Conservation (phyloP, 495 filamentous ascomycete genomes). For the Pseudomonodictys pantanalensis region DNA sequence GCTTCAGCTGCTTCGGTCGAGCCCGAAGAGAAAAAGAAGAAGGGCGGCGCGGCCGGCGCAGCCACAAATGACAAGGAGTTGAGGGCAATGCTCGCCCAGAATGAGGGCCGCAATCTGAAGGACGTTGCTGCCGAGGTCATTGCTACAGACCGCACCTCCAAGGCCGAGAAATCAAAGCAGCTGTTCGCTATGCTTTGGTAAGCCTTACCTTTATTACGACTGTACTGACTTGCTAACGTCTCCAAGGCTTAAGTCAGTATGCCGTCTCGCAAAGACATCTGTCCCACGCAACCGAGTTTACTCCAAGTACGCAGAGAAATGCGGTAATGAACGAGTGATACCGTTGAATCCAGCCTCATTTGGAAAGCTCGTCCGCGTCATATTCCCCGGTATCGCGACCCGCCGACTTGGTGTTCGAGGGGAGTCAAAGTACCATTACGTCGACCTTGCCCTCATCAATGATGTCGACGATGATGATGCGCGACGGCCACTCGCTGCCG, state of each 20-base stretch:
- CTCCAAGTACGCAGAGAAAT: constrained; percentile 84
- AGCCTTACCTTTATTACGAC: constrained; percentile 22
- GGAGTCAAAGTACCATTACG: constrained; percentile 98
- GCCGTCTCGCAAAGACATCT: constrained; percentile 73
- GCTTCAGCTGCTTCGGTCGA: constrained; percentile 45
- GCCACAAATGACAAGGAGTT: constrained; percentile 90
- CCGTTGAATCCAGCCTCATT: constrained; percentile 95
- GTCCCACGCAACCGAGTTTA: constrained; percentile 92
- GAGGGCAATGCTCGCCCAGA: constrained; percentile 74
- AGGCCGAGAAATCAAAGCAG: constrained; percentile 91
- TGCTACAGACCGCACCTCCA: constrained; percentile 70
- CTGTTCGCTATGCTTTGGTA: constrained; percentile 98
- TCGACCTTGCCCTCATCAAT: constrained; percentile 72
- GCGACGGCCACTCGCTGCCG: background rate
- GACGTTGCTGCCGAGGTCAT: constrained; percentile 81
- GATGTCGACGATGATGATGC: constrained; percentile 42
- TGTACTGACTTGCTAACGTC: constrained; percentile 1
- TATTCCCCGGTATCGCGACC: constrained; percentile 92
- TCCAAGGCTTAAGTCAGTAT: constrained; percentile 76
- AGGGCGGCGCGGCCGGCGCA: constrained; percentile 61
- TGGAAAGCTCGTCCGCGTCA: constrained; percentile 91
- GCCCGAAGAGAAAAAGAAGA: constrained; percentile 62
- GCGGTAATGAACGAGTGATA: constrained; percentile 86
- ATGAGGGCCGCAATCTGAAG: constrained; percentile 68
- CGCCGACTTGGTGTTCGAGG: constrained; percentile 87